Evolutionary conservation across 192 early-diverging fungal genomes (phyloP).

Genomic region (Anaeromyces robustus): DNA sequence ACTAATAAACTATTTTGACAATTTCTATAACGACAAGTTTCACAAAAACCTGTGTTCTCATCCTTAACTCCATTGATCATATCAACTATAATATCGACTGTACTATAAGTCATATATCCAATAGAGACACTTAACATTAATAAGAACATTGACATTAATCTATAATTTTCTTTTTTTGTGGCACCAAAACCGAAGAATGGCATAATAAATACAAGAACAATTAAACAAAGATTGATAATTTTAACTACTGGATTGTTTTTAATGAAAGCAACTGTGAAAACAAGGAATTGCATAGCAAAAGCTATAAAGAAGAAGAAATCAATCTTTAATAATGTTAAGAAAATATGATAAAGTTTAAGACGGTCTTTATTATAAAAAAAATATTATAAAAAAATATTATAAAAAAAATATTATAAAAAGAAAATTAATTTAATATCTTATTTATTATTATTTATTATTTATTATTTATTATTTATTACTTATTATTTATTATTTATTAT

Average conservation of each 20-base stretch:
- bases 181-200: not conserved
- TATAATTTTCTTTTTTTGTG: not conserved
- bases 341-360: conserved; percentile 53
- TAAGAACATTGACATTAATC: not conserved
- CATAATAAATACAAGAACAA: not conserved
- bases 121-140: not conserved
- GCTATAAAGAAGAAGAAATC: conserved; percentile 70
- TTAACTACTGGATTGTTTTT: not conserved
- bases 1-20: not conserved
- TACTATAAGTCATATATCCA: not conserved
- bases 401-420: not conserved
- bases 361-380: conserved; percentile 7
- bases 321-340: conserved; percentile 62
- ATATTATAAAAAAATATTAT: no score
- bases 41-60: not conserved
- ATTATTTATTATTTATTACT: not conserved
- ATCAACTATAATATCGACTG: not conserved
- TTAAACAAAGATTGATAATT: not conserved
- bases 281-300: conserved; percentile 21
- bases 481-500: no score
- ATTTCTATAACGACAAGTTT: not conserved
- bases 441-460: not conserved
- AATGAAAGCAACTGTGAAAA: not conserved
- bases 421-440: not conserved
- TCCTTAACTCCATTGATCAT: not conserved